These are phyloP conservation scores for Cylindrotheca closterium DNA, from an alignment of 108 stramenopile genomes.

Conservation along the genomic window DNA sequence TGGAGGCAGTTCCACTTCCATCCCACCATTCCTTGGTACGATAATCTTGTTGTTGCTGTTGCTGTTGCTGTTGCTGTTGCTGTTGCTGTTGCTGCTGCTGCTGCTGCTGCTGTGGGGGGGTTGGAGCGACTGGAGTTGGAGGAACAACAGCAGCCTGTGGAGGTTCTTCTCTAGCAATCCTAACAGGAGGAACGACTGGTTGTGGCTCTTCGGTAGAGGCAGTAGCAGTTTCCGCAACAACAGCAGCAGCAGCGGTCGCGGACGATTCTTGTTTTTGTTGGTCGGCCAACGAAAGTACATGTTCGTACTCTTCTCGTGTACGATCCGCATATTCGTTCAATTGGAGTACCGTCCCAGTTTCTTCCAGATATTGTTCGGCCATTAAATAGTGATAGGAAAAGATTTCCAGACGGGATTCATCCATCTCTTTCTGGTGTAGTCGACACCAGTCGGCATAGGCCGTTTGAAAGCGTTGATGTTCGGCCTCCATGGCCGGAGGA, in stretches of 20 bases:
- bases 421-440: background rate
- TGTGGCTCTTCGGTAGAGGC: too few relatives aligned
- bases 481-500: background rate
- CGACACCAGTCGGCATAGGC: background rate
- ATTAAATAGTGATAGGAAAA: background rate
- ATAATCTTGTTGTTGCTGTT: too few relatives aligned
- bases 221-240: too few relatives aligned
- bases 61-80: too few relatives aligned
- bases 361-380: background rate
- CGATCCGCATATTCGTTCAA: background rate
- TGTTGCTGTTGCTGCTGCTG: too few relatives aligned
- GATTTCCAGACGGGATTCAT: background rate
- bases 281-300: background rate
- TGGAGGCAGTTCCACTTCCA: background rate
- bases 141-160: too few relatives aligned
- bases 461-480: background rate
- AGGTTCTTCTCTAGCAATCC: too few relatives aligned
- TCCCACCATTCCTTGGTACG: too few relatives aligned
- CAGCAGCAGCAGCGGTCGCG: too few relatives aligned
- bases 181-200: too few relatives aligned
- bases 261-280: background rate
- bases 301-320: background rate
- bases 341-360: background rate
- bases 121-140: too few relatives aligned
- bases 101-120: slow-evolving; percentile 1